Evolutionary conservation across 495 filamentous ascomycete species (phyloP).

Genomic region (Penicillium samsonianum): DNA sequence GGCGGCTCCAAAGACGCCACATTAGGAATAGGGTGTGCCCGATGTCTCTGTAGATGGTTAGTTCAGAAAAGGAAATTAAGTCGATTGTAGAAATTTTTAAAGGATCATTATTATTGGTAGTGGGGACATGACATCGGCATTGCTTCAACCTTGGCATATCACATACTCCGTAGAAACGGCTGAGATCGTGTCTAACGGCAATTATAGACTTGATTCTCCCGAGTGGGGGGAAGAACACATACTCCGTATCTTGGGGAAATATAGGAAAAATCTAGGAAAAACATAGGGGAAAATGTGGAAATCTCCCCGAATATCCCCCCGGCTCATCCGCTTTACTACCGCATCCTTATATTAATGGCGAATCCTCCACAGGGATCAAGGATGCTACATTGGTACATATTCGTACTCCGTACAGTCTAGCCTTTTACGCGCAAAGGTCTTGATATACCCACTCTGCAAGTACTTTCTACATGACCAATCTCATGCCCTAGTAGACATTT

Average conservation of each 20-base stretch:
- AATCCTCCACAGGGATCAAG: conserved; percentile 12
- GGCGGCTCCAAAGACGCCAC: conserved; percentile 18
- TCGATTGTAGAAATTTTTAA: neutral
- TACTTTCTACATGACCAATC: conserved; percentile 18
- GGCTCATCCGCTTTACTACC: conserved; percentile 20
- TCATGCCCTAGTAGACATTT: conserved; percentile 7
- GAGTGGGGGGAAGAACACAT: neutral
- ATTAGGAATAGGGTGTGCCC: conserved; percentile 1
- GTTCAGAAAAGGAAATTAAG: neutral
- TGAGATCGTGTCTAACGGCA: neutral
- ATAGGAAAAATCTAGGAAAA: neutral
- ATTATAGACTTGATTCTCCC: neutral
- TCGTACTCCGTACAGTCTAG: neutral
- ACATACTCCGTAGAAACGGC: neutral
- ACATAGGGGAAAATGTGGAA: neutral
- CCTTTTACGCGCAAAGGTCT: neutral
- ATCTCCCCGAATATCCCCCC: conserved; percentile 3
- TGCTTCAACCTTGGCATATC: conserved; percentile 3
- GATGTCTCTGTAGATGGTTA: neutral
- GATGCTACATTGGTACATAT: conserved; percentile 3
- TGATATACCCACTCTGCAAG: conserved; percentile 8
- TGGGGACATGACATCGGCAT: conserved; percentile 13
- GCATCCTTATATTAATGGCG: conserved; percentile 25
- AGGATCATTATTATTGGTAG: neutral
- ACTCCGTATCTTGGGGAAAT: too few relatives aligned